Base-by-base conservation (phyloP, 2,329 filamentous ascomycete genomes). In the Colletotrichum filicis region DNA sequence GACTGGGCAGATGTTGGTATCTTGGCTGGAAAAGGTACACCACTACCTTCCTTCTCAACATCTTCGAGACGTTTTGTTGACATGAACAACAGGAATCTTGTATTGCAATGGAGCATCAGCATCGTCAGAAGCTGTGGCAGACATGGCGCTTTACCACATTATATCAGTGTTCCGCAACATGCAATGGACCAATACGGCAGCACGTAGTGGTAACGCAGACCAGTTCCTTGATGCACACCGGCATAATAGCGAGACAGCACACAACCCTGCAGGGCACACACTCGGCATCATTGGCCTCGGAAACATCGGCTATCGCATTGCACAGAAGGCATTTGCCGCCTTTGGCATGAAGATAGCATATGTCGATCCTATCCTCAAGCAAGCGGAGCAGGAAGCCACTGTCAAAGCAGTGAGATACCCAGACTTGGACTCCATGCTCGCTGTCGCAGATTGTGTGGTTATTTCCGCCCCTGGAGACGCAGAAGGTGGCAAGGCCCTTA, bases 101-200 rank as follows among this genome's bases (percentile, higher is more conserved):
- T 49, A 49, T 8, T 49, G 42, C 42, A 49, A 49, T 49, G 42
- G 58, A 4, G 65, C 65, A 49, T 84, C 86, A 1, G 89, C 90
- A 0, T 90, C 87, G 53, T 89, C 89, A 0, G 90, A 92, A 76
- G 87, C 89, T 9, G 90, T 92, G 2, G 89, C 90, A 26, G 90
- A 92, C 75, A 86, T 88, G 66, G 88, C 89, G 1, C 83, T 92
- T 57, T 90, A 88, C 77, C 85, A 90, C 60, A 88, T 92, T 64
- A 83, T 92, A 9, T 85, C 86, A 24, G 85, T 86, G 2, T 92
- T 91, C 80, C 87, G 90, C 49, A 86, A 88, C 28, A 84, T 92
- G 59, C 82, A 85, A 5, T 91, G 88, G 87, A 87, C 85, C 4
- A 83, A 86, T 32, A 79, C 84, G 30, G 88, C 88, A 4, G 89